Evolutionary conservation across 768 basidiomycete species (phyloP), one percentile per base, ranked within the genome.

Genomic region (Kwoniella dendrophila): DNA sequence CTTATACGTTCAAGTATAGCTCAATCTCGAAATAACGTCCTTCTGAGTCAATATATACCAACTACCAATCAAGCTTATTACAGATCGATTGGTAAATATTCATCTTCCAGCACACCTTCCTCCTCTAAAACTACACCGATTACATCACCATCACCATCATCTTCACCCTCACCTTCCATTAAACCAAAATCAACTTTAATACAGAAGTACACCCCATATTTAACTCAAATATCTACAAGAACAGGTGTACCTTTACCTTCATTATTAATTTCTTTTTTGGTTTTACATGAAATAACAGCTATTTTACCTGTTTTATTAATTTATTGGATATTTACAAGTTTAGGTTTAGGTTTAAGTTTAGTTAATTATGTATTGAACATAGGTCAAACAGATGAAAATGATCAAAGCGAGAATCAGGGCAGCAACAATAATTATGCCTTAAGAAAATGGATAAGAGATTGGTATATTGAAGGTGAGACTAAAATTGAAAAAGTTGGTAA

Each of bases 251-350:
- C 90, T 14, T 74, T 94, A 0, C 83, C 90, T 0, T 91, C 90
- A 11, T 84, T 96, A 64, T 66, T 85, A 8, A 66, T 89, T 41
- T 90, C 92, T 0, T 95, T 96, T 67, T 86, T 85, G 4, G 80
- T 93, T 55, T 82, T 96, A 2, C 93, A 96, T 73, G 92, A 96
- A 73, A 66, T 90, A 11, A 92, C 91, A 0, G 91, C 92, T 0
- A 72, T 93, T 52, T 82, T 86, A 0, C 90, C 92, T 2, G 83
- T 93, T 29, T 83, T 88, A 3, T 84, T 86, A 34, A 74, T 90
- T 38, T 95, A 92, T 77, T 90, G 86, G 72, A 81, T 82, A 0
- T 86, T 90, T 8, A 82, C 87, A 33, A 75, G 83, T 4, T 68
- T 90, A 1, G 89, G 88, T 2, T 76, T 90, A 24, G 92, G 93